Evolutionary conservation across 2,329 filamentous ascomycete genomes (phyloP), one percentile per base, ranked within the genome.

Genomic region (Lecanoromycetidae sp.): DNA sequence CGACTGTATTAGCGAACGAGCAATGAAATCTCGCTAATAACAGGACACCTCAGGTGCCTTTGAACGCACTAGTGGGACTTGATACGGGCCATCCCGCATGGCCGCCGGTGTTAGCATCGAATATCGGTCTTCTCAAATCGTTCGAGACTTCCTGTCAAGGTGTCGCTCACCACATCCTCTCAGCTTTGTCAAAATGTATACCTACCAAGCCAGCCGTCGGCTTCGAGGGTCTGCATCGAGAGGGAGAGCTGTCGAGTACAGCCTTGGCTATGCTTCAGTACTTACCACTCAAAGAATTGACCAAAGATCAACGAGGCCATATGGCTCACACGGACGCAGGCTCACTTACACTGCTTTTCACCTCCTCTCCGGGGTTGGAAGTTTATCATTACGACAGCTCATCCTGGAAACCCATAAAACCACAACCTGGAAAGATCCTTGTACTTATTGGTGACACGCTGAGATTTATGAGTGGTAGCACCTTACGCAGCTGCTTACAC

Each of bases 331-430:
- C 56, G n/a, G 57, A 58, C 34, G 49, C 40, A 26, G 57, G 57
- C 27, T 56, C 55, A 9, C 34, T 58, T 15, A 58, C 57, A 12
- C 41, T 57, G 17, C 50, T 58, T n/a, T 57, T 58, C 46, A 55
- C 50, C 49, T 42, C 55, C 13, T 37, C 54, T 25, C 57, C 48
- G 51, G 48, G 54, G 10, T 34, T 56, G 13, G 37, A 49, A 30
- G 29, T 51, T n/a, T 51, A 53, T 50, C 46, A 43, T 26, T 41
- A 40, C 10, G 46, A 44, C 5, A 48, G 12, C 17, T 40, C 32
- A 23, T 7, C 8, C 12, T 50, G 47, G 47, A 41, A 26, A 13
- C 46, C 15, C 20, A 23, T 40, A 26, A 42, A 46, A 32, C 41
- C 47, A n/a, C 49, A 26, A 9, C 40, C 41, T 25, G 42, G 42